phyloP scores from a whole-genome alignment of 371 early-diverging fungal species.

The Rhizopus microsporus region DNA sequence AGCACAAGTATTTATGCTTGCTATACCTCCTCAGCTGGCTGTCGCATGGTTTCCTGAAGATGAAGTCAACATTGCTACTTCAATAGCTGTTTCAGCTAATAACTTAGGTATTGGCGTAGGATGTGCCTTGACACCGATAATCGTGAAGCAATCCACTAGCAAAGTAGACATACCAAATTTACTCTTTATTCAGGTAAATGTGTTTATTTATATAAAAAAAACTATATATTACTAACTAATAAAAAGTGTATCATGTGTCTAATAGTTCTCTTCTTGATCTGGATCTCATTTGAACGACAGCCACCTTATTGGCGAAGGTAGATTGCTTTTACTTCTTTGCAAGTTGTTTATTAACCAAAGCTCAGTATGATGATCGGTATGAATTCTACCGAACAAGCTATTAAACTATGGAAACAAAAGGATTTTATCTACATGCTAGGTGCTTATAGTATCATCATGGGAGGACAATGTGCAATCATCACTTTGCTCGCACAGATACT shows the following conservation, averaged over 20 bases:
- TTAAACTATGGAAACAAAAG: constrained; percentile 24
- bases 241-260: constrained; percentile 26
- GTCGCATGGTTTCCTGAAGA: constrained; percentile 54
- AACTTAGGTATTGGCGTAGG: constrained; percentile 55
- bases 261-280: constrained; percentile 23
- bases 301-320: constrained; percentile 31
- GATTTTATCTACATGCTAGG: constrained; percentile 35
- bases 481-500: constrained; percentile 53
- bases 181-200: constrained; percentile 38
- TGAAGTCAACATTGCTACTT: constrained; percentile 47
- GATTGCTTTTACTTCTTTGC: background rate
- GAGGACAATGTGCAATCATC: constrained; percentile 52
- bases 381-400: constrained; percentile 26
- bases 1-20: constrained; percentile 55
- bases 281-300: constrained; percentile 24
- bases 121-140: constrained; percentile 48
- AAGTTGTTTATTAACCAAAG: background rate
- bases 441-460: constrained; percentile 49
- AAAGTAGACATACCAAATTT: constrained; percentile 41
- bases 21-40: constrained; percentile 53
- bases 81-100: constrained; percentile 55
- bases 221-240: background rate
- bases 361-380: constrained; percentile 18
- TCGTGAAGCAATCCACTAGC: constrained; percentile 39
- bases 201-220: no score